Evolutionary conservation across 768 basidiomycete species (phyloP), one percentile per base, ranked within the genome.

Genomic region (Lentinula lateritia): DNA sequence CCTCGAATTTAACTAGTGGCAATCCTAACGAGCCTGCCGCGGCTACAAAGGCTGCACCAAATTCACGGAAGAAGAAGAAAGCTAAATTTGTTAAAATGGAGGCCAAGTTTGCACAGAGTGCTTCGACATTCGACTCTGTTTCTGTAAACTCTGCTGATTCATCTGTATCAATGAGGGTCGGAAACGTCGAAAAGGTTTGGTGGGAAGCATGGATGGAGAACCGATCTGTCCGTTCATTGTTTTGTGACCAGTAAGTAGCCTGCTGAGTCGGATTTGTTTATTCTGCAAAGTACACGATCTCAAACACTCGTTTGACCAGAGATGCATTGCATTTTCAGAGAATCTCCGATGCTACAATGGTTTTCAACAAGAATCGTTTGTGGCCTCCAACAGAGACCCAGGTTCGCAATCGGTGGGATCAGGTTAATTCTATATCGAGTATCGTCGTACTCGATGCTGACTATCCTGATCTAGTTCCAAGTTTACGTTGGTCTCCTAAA

Each of bases 351-450:
- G 59, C 59, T n/a, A 39, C 59, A 12, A 23, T n/a, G 23, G 36
- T 38, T 4, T 60, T 60, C 20, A 60, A 52, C 50, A 60, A 52
- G 23, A 28, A 41, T 48, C 46, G 59, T 16, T 20, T 15, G 4
- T 60, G 59, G 59, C 59, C 59, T 23, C n/a, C 59, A 35, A 34
- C 46, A 6, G 20, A 50, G 13, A 38, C 46, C 13, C 48, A 50
- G 1, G 59, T 60, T 36, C 59, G 59, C 16, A 48, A 45, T 45
- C 50, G 46, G 8, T 60, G 59, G 59, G 59, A 60, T 39, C 46
- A 52, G 50, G 59, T 60, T 18, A 48, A 48, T 13, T 35, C 13
- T 16, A 32, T 10, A 16, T 48, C 10, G 54, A 55, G 18, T 43
- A 16, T 34, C 34, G 12, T 13, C 20, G 15, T 42, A 45, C 23